These are phyloP conservation scores for Dorcoceras hygrometricum DNA, from an alignment of 257 asterid genomes.

Conservation along the genomic window DNA sequence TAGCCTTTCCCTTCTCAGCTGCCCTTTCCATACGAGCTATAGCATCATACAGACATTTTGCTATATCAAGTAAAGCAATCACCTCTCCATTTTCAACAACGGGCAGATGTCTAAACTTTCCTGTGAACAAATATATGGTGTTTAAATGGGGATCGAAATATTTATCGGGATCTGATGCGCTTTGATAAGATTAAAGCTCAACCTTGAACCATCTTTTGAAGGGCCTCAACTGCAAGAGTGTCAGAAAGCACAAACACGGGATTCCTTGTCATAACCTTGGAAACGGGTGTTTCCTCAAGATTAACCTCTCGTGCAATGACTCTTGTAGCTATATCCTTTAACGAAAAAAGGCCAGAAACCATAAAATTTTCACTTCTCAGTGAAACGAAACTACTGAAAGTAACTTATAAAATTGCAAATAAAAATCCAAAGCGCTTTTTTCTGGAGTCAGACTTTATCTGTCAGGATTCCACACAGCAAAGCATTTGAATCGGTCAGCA, in stretches of 20 bases:
- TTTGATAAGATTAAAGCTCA: constrained; percentile 15
- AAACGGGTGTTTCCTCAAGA: constrained; percentile 82
- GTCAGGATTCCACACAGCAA: constrained; percentile 92
- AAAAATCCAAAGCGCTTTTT: not conserved
- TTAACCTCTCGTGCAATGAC: constrained; percentile 80
- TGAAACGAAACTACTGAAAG: constrained; percentile 7
- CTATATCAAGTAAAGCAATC: constrained; percentile 90
- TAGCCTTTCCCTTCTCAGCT: constrained; percentile 98
- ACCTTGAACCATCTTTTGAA: constrained; percentile 99
- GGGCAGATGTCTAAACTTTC: constrained; percentile 94
- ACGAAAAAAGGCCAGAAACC: constrained; percentile 13
- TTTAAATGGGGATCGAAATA: constrained; percentile 15
- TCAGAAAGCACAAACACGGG: constrained; percentile 96
- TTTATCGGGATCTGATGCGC: constrained; percentile 1
- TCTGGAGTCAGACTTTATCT: constrained; percentile 59
- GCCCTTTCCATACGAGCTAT: constrained; percentile 98
- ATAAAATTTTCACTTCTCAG: constrained; percentile 11
- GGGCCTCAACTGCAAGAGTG: constrained; percentile 96
- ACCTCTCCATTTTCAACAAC: constrained; percentile 98
- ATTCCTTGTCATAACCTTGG: constrained; percentile 94
- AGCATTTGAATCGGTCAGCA: constrained; percentile 95
- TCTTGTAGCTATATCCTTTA: constrained; percentile 82
- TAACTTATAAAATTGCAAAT: constrained; percentile 8
- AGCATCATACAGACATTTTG: constrained; percentile 94
- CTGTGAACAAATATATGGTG: constrained; percentile 36